A percentile compares a stretch with the other conserved stretches of the same genome.
Conservation (phyloP, 345 rosid genomes). For the Eucalyptus cloeziana region DNA sequence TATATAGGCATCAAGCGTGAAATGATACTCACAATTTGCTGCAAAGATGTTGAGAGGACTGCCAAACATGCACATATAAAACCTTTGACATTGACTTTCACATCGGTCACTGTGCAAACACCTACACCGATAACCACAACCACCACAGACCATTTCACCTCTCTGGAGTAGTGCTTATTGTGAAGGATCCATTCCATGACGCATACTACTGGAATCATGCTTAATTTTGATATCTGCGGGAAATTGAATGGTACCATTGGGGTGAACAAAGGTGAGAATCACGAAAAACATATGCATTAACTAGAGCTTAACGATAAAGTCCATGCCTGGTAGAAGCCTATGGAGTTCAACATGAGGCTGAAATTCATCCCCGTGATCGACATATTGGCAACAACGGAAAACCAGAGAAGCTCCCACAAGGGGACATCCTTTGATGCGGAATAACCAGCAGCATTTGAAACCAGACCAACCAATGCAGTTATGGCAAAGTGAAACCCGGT, state of each 20-base stretch:
- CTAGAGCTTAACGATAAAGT: not conserved
- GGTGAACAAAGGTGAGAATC: not conserved
- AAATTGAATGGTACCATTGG: not conserved
- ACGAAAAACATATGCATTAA: not conserved
- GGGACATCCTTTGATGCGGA: conserved; percentile 73
- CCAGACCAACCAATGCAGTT: conserved; percentile 80
- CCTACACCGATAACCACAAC: conserved; percentile 93
- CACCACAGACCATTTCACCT: conserved; percentile 66
- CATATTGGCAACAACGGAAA: conserved; percentile 70
- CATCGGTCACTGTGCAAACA: conserved; percentile 92
- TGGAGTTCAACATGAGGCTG: conserved; percentile 94
- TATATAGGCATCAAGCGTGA: not conserved
- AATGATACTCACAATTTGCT: conserved; percentile 71
- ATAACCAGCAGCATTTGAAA: conserved; percentile 81
- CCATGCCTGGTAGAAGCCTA: conserved; percentile 82
- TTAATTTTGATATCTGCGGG: conserved; percentile 75
- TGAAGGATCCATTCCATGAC: conserved; percentile 94
- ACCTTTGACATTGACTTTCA: conserved; percentile 89
- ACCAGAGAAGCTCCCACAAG: conserved; percentile 96
- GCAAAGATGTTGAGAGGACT: conserved; percentile 76
- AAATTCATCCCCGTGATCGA: conserved; percentile 89
- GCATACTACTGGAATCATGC: conserved; percentile 96
- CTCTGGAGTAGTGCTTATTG: conserved; percentile 61
- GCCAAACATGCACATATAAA: conserved; percentile 83
- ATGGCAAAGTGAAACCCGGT: conserved; percentile 90